These are phyloP conservation scores for Dendrocalamus latiflorus DNA, from an alignment of 202 grass and related monocot species.

Conservation along the genomic window DNA sequence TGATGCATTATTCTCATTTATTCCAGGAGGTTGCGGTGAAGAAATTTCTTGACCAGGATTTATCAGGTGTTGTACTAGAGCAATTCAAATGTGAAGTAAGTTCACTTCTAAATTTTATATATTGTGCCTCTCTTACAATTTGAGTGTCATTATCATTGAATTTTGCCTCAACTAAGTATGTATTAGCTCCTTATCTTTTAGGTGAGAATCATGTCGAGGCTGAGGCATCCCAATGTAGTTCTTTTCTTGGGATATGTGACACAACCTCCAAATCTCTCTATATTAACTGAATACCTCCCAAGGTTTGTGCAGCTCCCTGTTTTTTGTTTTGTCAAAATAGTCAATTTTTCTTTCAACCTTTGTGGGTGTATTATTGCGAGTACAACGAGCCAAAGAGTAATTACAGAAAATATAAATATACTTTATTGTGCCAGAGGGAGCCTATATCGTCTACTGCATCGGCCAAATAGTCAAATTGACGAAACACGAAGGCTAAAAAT, in stretches of 20 bases:
- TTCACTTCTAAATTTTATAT: slow-evolving; percentile 17
- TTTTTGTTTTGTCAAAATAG: slow-evolving; percentile 11
- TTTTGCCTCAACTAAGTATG: slow-evolving; percentile 23
- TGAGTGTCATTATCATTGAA: slow-evolving; percentile 14
- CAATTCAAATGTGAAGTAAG: slow-evolving; percentile 99
- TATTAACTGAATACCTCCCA: slow-evolving; percentile 92
- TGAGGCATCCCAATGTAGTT: slow-evolving; percentile 96
- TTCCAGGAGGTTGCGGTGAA: slow-evolving; percentile 97
- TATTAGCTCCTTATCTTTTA: slow-evolving; percentile 37
- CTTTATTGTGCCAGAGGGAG: slow-evolving; percentile 60
- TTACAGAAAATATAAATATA: slow-evolving; percentile 5
- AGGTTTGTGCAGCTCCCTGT: slow-evolving; percentile 48
- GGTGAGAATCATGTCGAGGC: slow-evolving; percentile 94
- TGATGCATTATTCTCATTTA: slow-evolving; percentile 23
- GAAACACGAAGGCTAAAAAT: slow-evolving; percentile 88
- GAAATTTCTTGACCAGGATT: slow-evolving; percentile 97
- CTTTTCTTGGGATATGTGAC: slow-evolving; percentile 98
- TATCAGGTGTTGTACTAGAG: slow-evolving; percentile 82
- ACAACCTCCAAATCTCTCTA: slow-evolving; percentile 97
- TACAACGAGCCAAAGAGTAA: background rate
- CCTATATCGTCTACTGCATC: slow-evolving; percentile 91
- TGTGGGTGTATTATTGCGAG: background rate
- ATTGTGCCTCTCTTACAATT: background rate
- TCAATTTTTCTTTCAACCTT: slow-evolving; percentile 3
- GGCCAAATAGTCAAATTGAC: slow-evolving; percentile 71